These are phyloP conservation scores for Alternaria angustiovoidea DNA, from an alignment of 2,329 filamentous ascomycete species.

Conservation along the genomic window DNA sequence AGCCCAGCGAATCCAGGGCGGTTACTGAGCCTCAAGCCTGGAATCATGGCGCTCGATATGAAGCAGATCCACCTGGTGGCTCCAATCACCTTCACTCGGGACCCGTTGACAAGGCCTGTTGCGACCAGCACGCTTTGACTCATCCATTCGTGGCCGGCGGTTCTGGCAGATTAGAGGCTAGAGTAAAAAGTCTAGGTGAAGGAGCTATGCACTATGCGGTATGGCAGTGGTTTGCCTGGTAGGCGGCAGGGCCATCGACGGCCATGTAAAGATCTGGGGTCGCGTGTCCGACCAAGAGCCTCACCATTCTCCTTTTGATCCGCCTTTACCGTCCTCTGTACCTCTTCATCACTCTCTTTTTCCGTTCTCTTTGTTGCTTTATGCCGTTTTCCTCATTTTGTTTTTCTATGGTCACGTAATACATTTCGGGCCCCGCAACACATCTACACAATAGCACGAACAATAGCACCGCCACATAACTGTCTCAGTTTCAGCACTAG, in stretches of 20 bases:
- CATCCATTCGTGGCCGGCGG: conserved; percentile 36
- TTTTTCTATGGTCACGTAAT: conserved; percentile 25
- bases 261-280: conserved; percentile 35
- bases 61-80: conserved; percentile 32
- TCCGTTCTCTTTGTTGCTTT: conserved; percentile 18
- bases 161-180: conserved; percentile 37
- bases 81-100: conserved; percentile 44
- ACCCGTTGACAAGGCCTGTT: conserved; percentile 35
- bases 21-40: conserved; percentile 43
- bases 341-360: conserved; percentile 13
- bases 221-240: conserved; percentile 32
- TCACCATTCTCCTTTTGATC: conserved; percentile 25
- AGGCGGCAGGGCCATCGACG: conserved; percentile 29
- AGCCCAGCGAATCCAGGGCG: conserved; percentile 49
- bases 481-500: conserved; percentile 36
- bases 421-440: conserved; percentile 24
- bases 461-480: conserved; percentile 39
- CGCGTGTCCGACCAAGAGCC: conserved; percentile 36
- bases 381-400: conserved; percentile 18
- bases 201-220: conserved; percentile 37
- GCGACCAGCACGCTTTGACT: conserved; percentile 33
- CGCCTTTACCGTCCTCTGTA: conserved; percentile 21
- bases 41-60: conserved; percentile 44
- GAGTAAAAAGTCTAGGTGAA: conserved; percentile 20
- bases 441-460: conserved; percentile 29